These are phyloP conservation scores for Clathrus columnatus DNA, from an alignment of 768 basidiomycete species.

Conservation along the genomic window DNA sequence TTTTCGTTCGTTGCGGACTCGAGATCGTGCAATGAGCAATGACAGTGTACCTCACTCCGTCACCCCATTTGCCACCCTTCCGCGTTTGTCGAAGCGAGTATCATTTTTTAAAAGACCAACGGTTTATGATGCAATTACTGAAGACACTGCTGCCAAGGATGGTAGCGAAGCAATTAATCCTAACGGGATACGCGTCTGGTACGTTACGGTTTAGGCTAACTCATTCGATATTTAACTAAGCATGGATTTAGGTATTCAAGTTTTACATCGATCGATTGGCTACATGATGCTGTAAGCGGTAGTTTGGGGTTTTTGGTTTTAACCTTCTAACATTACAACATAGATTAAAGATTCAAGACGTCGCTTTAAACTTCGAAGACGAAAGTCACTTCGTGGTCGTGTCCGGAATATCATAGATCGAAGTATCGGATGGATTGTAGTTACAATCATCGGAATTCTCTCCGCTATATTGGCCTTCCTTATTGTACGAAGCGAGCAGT, in stretches of 20 bases:
- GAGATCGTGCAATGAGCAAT: not conserved
- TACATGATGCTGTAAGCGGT: slow-evolving; percentile 66
- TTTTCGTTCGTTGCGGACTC: slow-evolving; percentile 14
- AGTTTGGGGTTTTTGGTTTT: slow-evolving; percentile 11
- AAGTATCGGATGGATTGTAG: slow-evolving; percentile 80
- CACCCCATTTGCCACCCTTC: slow-evolving; percentile 27
- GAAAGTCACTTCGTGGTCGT: slow-evolving; percentile 61
- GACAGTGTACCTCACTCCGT: slow-evolving; percentile 25
- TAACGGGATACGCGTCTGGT: slow-evolving; percentile 84
- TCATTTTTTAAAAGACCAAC: slow-evolving; percentile 55
- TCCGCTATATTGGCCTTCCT: slow-evolving; percentile 82
- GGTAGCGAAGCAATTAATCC: slow-evolving; percentile 52
- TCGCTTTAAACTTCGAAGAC: slow-evolving; percentile 59
- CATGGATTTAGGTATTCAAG: slow-evolving; percentile 46
- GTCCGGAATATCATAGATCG: slow-evolving; percentile 61
- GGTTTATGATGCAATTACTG: slow-evolving; percentile 27
- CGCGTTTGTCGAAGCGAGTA: not conserved
- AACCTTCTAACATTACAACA: slow-evolving; percentile 14
- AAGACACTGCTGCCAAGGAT: slow-evolving; percentile 25
- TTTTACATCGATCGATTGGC: slow-evolving; percentile 90
- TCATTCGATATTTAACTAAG: not conserved
- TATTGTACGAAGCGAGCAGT: slow-evolving; percentile 78
- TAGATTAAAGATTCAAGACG: slow-evolving; percentile 85
- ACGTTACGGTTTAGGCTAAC: not conserved
- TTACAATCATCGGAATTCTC: slow-evolving; percentile 79